A percentile compares a stretch with the other conserved stretches of the same genome.
phyloP scores from a whole-genome alignment of 495 filamentous ascomycete genomes.

The Penicillium turbatum region DNA sequence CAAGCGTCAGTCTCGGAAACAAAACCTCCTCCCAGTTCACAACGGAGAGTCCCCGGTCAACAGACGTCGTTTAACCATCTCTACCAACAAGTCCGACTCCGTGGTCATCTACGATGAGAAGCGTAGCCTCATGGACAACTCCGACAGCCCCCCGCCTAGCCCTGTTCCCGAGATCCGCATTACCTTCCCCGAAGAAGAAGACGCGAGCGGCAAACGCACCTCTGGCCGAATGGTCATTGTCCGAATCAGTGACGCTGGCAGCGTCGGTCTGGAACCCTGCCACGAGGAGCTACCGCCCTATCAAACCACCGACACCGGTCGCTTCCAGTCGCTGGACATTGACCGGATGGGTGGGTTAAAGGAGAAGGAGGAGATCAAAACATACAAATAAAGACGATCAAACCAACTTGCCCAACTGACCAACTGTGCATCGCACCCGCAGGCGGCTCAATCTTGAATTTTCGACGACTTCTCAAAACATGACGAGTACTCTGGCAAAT shows the following conservation, averaged over 20 bases:
- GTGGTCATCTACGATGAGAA: conserved; percentile 72
- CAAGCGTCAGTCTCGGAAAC: conserved; percentile 48
- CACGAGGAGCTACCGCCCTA: conserved; percentile 85
- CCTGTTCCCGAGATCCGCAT: conserved; percentile 97
- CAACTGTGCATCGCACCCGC: conserved; percentile 11
- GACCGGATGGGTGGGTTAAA: conserved; percentile 92
- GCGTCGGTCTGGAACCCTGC: conserved; percentile 80
- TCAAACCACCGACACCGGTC: conserved; percentile 64
- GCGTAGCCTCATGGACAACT: conserved; percentile 65
- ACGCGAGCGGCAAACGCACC: conserved; percentile 71
- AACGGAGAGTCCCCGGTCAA: conserved; percentile 49
- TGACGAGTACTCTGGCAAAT: conserved; percentile 36
- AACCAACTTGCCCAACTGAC: not conserved
- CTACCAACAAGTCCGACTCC: conserved; percentile 56
- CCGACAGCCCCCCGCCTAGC: conserved; percentile 68
- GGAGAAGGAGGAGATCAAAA: conserved; percentile 63
- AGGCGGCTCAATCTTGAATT: conserved; percentile 7
- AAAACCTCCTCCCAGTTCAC: conserved; percentile 55
- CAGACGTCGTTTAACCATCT: conserved; percentile 66
- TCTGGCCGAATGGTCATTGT: conserved; percentile 90
- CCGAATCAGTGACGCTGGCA: conserved; percentile 77
- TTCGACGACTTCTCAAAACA: conserved; percentile 36
- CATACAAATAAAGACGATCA: conserved; percentile 32
- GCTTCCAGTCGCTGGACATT: conserved; percentile 89
- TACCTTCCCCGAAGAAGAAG: conserved; percentile 96